Percentiles rank a stretch among this genome's conserved stretches.
Evolutionary conservation across 352 stramenopile genomes (phyloP).

Genomic region (Phytophthora litchii): DNA sequence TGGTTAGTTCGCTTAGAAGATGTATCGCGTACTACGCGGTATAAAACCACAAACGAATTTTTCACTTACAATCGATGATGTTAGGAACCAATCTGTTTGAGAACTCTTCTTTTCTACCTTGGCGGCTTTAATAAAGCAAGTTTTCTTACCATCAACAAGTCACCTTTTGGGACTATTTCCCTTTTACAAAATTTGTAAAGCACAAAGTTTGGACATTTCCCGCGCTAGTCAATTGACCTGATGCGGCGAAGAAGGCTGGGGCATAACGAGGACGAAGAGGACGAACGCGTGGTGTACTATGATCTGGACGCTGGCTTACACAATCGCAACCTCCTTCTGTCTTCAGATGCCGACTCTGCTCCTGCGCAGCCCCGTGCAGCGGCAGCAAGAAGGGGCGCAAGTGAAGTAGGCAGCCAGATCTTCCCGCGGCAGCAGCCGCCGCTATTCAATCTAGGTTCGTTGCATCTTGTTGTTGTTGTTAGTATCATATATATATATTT

Average conservation of each 20-base stretch:
- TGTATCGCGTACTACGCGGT: no score
- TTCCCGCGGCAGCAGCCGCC: slow-evolving; percentile 41
- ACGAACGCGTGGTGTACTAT: slow-evolving; percentile 67
- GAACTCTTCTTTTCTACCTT: no score
- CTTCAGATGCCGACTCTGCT: slow-evolving; percentile 15
- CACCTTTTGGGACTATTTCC: not conserved
- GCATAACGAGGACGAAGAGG: slow-evolving; percentile 32
- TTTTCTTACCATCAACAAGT: not conserved
- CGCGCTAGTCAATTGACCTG: slow-evolving; percentile 4
- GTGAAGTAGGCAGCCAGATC: slow-evolving; percentile 38
- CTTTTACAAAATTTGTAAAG: slow-evolving; percentile 4
- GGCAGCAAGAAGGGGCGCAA: slow-evolving; percentile 2
- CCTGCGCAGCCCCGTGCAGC: slow-evolving; percentile 3
- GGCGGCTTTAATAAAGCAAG: no score
- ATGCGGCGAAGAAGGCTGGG: slow-evolving; percentile 9
- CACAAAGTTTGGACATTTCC: not conserved
- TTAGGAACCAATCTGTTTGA: no score
- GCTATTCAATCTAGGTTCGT: slow-evolving; percentile 49
- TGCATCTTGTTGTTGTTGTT: not conserved
- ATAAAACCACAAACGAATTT: no score
- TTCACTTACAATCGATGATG: no score
- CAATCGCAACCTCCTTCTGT: slow-evolving; percentile 26
- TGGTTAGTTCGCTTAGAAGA: no score
- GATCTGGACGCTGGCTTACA: slow-evolving; percentile 50
- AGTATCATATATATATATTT: no score